These are phyloP conservation scores for Ascocoryne sarcoides DNA, from an alignment of 2,329 filamentous ascomycete species.

Conservation along the genomic window DNA sequence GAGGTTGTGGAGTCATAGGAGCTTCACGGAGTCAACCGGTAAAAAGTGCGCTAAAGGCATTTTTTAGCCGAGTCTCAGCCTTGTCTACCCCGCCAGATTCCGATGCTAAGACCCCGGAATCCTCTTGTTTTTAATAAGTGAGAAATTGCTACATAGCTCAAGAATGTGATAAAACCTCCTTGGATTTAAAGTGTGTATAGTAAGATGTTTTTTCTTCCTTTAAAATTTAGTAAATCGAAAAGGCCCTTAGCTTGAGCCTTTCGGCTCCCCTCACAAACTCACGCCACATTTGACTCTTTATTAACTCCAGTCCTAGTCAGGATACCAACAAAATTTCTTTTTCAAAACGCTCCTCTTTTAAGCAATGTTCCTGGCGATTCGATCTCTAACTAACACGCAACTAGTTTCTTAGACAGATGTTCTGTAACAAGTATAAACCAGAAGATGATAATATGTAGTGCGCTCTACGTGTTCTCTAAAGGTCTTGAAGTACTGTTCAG, in stretches of 20 bases:
- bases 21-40: slow-evolving; percentile 9
- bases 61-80: slow-evolving; percentile 11
- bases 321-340: not conserved
- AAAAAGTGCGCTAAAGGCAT: slow-evolving; percentile 10
- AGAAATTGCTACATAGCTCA: not conserved
- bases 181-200: not conserved
- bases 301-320: not conserved
- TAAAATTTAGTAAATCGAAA: not conserved
- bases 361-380: too few species aligned
- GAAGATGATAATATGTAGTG: too few species aligned
- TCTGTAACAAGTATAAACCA: too few species aligned
- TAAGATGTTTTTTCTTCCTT: not conserved
- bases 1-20: slow-evolving; percentile 13
- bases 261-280: not conserved
- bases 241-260: not conserved
- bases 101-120: not conserved
- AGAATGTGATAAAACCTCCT: not conserved
- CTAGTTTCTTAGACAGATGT: too few species aligned
- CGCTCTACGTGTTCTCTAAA: too few species aligned
- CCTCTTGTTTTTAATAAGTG: not conserved
- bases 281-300: not conserved
- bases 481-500: too few species aligned
- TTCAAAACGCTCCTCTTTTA: too few species aligned
- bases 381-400: too few species aligned
- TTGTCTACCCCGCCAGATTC: slow-evolving; percentile 11